A percentile compares a stretch with the other conserved stretches of the same genome.
Conservation (phyloP, 1,284 basidiomycete genomes). For the Trametes polyzona region DNA sequence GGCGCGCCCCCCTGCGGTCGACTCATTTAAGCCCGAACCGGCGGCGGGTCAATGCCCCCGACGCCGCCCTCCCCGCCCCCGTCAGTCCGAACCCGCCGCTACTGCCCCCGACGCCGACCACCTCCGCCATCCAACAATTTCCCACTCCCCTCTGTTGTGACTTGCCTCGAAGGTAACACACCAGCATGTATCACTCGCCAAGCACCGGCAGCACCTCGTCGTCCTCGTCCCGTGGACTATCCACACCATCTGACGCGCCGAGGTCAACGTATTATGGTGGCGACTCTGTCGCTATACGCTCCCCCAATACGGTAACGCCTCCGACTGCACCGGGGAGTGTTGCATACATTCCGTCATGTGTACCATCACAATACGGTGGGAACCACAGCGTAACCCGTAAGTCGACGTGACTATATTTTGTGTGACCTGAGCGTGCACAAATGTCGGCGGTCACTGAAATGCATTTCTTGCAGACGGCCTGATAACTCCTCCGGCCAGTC, state of each 20-base stretch:
- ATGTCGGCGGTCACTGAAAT: conserved; percentile 1
- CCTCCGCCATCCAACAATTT: neutral
- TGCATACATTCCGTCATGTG: conserved; percentile 4
- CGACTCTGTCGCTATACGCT: conserved; percentile 11
- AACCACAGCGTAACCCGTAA: conserved; percentile 16
- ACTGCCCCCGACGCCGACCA: neutral
- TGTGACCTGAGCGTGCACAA: conserved; percentile 13
- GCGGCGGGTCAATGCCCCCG: conserved; percentile 16
- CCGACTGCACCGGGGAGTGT: conserved; percentile 7
- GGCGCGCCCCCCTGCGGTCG: conserved; percentile 10
- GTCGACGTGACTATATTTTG: conserved; percentile 20
- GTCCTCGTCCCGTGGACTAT: conserved; percentile 10
- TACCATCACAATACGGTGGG: conserved; percentile 2
- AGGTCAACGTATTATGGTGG: neutral
- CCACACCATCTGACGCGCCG: conserved; percentile 20
- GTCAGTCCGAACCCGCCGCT: conserved; percentile 2
- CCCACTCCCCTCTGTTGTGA: neutral
- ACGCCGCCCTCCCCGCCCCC: conserved; percentile 21
- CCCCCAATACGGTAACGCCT: conserved; percentile 8
- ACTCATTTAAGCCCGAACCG: conserved; percentile 19
- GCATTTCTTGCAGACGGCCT: conserved; percentile 27
- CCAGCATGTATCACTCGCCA: conserved; percentile 20
- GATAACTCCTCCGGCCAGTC: conserved; percentile 33
- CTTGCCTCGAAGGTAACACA: neutral
- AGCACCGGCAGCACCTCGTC: conserved; percentile 12